phyloP scores from a whole-genome alignment of 768 basidiomycete species.

The Lepiota subincarnata region DNA sequence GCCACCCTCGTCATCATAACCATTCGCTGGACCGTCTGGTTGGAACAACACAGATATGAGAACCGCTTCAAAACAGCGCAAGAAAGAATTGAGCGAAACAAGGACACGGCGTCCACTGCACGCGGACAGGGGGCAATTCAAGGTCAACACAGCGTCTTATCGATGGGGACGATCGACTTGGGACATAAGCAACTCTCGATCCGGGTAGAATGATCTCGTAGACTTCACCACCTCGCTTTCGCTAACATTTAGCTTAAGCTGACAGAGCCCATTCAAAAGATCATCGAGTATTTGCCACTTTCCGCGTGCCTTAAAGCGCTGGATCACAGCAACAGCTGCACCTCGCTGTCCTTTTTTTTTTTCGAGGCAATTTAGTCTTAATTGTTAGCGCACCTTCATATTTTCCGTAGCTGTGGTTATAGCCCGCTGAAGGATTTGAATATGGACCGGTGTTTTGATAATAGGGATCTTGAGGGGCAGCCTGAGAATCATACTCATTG shows the following conservation, averaged over 20 bases:
- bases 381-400: slow-evolving; percentile 85
- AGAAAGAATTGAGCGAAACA: slow-evolving; percentile 37
- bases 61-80: slow-evolving; percentile 35
- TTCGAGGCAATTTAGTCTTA: slow-evolving; percentile 49
- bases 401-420: slow-evolving; percentile 57
- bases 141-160: slow-evolving; percentile 26
- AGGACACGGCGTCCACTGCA: slow-evolving; percentile 44
- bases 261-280: slow-evolving; percentile 23
- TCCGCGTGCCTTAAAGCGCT: slow-evolving; percentile 52
- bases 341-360: slow-evolving; percentile 41
- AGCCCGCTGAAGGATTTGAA: slow-evolving; percentile 51
- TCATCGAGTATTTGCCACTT: slow-evolving; percentile 27
- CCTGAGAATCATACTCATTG: slow-evolving; percentile 61
- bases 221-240: slow-evolving; percentile 30
- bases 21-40: slow-evolving; percentile 61
- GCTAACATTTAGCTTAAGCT: slow-evolving; percentile 48
- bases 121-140: slow-evolving; percentile 30
- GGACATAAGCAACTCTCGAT: slow-evolving; percentile 14
- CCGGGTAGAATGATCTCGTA: not conserved
- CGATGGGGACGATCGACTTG: slow-evolving; percentile 13
- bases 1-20: slow-evolving; percentile 51
- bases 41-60: slow-evolving; percentile 48
- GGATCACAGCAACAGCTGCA: slow-evolving; percentile 23
- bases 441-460: slow-evolving; percentile 61
- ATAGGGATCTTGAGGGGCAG: slow-evolving; percentile 52